A percentile compares a stretch with the other conserved stretches of the same genome.
Conservation (phyloP, 306 rosid species). For the Cyamopsis tetragonoloba region DNA sequence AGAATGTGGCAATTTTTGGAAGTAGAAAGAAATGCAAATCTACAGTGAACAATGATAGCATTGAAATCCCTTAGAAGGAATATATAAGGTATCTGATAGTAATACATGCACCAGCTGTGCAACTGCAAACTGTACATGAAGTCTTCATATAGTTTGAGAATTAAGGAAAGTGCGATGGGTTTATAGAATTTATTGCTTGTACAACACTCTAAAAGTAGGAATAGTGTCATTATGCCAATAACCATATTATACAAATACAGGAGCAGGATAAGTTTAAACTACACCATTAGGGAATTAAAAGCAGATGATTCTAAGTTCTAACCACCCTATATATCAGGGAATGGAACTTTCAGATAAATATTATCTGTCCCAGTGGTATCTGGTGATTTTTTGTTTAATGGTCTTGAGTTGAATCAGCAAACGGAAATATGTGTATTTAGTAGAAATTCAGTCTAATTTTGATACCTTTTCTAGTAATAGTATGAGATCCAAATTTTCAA, state of each 20-base stretch:
- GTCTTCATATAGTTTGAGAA: not conserved
- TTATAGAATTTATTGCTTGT: not conserved
- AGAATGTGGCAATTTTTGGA: slow-evolving; percentile 2
- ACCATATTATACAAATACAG: not conserved
- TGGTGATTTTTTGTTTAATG: not conserved
- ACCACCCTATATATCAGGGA: not conserved
- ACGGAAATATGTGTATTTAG: slow-evolving; percentile 5
- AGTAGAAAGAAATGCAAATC: not conserved
- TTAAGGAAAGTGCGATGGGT: not conserved
- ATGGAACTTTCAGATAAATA: not conserved
- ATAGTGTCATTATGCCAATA: not conserved
- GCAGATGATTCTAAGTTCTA: not conserved
- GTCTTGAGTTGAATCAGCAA: not conserved
- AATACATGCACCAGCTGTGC: too few species aligned
- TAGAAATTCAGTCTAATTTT: not conserved
- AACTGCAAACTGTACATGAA: not conserved
- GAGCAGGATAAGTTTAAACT: too few species aligned
- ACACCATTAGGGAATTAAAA: not conserved
- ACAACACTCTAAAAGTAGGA: not conserved
- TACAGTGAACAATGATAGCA: not conserved
- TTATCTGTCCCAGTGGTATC: not conserved
- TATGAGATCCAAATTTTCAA: not conserved
- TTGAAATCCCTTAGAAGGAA: slow-evolving; percentile 9
- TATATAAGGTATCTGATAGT: not conserved
- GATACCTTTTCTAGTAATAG: slow-evolving; percentile 10